Evolutionary conservation across 2,329 filamentous ascomycete species (phyloP).

Genomic region (Paracoccidioides brasiliensis): DNA sequence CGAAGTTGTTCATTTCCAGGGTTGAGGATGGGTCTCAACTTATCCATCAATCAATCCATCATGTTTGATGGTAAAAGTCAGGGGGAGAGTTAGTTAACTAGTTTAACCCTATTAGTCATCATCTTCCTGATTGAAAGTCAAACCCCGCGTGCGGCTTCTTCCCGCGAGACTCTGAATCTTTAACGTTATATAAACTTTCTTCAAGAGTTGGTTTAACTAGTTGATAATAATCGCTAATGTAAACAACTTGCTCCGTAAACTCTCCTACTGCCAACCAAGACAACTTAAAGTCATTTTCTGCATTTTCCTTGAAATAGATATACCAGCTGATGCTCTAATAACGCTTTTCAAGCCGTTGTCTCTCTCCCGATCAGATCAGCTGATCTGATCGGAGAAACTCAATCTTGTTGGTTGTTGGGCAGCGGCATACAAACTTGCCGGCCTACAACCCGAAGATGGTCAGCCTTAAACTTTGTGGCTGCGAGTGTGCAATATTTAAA

Average conservation of each 20-base stretch:
- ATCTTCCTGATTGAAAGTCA: too few species aligned
- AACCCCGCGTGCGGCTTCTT: too few species aligned
- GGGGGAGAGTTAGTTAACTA: too few species aligned
- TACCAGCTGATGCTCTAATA: not conserved
- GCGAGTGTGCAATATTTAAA: not conserved
- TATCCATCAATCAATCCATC: too few species aligned
- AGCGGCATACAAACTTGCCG: not conserved
- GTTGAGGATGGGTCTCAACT: too few species aligned
- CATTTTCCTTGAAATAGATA: not conserved
- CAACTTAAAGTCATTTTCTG: not conserved
- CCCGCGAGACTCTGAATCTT: too few species aligned
- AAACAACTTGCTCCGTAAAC: not conserved
- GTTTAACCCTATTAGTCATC: too few species aligned
- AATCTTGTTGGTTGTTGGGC: not conserved
- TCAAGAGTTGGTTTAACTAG: too few species aligned
- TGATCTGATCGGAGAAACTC: not conserved
- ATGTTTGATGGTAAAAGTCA: too few species aligned
- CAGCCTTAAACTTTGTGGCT: not conserved
- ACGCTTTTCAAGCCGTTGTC: not conserved
- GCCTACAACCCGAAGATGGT: not conserved
- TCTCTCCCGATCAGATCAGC: not conserved
- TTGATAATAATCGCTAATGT: too few species aligned
- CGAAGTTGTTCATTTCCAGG: not conserved
- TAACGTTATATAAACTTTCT: too few species aligned
- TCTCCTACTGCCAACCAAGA: not conserved